Percentiles rank a stretch among this genome's conserved stretches.
These are phyloP conservation scores for Eragrostis curvula DNA, from an alignment of 176 grass and related monocot species.

Conservation along the genomic window DNA sequence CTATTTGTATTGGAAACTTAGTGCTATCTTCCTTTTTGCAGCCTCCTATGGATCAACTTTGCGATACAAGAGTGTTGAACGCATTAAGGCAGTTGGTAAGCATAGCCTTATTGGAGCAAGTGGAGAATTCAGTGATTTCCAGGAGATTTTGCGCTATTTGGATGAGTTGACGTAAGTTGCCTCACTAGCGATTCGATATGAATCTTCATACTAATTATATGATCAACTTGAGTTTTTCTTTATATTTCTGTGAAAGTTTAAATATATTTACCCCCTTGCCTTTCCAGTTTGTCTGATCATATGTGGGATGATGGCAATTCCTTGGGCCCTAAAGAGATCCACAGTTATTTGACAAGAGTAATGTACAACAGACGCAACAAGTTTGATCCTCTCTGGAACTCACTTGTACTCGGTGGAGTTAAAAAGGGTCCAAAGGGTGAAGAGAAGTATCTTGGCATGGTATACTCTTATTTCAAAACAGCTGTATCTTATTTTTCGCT, in stretches of 20 bases:
- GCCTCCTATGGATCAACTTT: slow-evolving; percentile 97
- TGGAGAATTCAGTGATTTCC: slow-evolving; percentile 97
- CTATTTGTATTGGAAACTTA: slow-evolving; percentile 3
- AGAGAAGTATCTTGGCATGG: slow-evolving; percentile 97
- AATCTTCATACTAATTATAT: not conserved
- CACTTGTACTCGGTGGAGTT: slow-evolving; percentile 89
- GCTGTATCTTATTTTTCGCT: not conserved
- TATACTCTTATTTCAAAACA: slow-evolving; percentile 32
- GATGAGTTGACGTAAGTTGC: slow-evolving; percentile 91
- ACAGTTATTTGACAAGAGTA: slow-evolving; percentile 83
- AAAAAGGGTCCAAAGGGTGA: slow-evolving; percentile 84
- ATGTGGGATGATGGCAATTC: slow-evolving; percentile 99
- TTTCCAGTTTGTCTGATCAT: slow-evolving; percentile 80
- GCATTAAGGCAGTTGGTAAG: slow-evolving; percentile 85
- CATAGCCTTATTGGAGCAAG: slow-evolving; percentile 94
- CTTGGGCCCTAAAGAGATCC: slow-evolving; percentile 95
- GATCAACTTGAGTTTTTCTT: slow-evolving; percentile 21
- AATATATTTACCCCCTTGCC: not conserved
- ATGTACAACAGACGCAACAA: slow-evolving; percentile 99
- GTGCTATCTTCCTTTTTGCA: slow-evolving; percentile 39
- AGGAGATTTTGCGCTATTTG: slow-evolving; percentile 95
- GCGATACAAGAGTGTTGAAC: slow-evolving; percentile 96
- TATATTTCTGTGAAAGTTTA: not conserved
- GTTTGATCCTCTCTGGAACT: slow-evolving; percentile 97
- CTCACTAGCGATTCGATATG: not conserved